Evolutionary conservation across 768 basidiomycete genomes (phyloP).

Genomic region (Naganishia vaughanmartiniae): DNA sequence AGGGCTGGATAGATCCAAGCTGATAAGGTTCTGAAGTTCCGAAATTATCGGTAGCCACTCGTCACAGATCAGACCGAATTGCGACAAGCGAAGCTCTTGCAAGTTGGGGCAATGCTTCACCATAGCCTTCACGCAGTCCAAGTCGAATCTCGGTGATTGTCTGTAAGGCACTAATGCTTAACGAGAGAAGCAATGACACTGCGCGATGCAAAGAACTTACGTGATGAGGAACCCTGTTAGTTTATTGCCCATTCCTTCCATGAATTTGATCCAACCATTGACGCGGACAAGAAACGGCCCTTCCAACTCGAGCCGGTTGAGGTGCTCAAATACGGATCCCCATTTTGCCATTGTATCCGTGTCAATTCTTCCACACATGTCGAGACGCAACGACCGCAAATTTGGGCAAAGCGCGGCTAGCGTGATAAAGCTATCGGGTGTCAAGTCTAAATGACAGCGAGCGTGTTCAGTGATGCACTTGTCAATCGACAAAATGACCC

Average conservation of each 20-base stretch:
- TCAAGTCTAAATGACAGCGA: constrained; percentile 59
- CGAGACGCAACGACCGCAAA: constrained; percentile 71
- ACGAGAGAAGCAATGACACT: background rate
- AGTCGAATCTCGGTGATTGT: constrained; percentile 81
- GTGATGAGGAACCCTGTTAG: constrained; percentile 74
- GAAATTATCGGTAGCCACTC: constrained; percentile 62
- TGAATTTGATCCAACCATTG: constrained; percentile 71
- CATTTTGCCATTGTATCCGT: constrained; percentile 55
- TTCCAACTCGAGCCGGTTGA: constrained; percentile 73
- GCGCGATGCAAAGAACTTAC: constrained; percentile 12
- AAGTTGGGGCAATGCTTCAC: constrained; percentile 61
- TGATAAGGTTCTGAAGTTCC: constrained; percentile 56
- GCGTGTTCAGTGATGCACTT: background rate
- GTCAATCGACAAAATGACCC: too few relatives aligned
- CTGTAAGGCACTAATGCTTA: background rate
- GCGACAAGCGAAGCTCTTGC: constrained; percentile 71
- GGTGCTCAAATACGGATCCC: constrained; percentile 62
- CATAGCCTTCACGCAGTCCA: constrained; percentile 64
- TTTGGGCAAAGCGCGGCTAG: constrained; percentile 81
- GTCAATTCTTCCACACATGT: constrained; percentile 80
- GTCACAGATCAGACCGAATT: constrained; percentile 70
- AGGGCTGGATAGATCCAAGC: constrained; percentile 65
- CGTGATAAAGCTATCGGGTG: constrained; percentile 65
- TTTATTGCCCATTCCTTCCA: constrained; percentile 60
- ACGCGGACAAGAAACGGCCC: constrained; percentile 70